phyloP scores from a whole-genome alignment of 2,329 filamentous ascomycete genomes.

The Claviceps africana region DNA sequence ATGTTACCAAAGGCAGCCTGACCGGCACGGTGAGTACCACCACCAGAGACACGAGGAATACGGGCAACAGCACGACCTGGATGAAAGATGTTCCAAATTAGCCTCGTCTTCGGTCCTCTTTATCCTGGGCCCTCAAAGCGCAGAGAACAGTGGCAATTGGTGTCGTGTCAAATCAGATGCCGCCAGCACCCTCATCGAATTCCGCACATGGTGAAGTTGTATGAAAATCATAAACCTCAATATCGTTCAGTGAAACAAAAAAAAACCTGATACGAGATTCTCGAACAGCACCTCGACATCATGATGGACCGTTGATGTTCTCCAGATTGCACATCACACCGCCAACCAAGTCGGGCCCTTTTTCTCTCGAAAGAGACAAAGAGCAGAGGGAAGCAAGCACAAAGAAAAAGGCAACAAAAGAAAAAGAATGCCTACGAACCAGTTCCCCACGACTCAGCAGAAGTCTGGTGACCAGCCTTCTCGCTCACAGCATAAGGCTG shows the following conservation, averaged over 20 bases:
- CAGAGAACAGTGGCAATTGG: not conserved
- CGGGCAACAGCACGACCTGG: slow-evolving; percentile 95
- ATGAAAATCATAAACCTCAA: not conserved
- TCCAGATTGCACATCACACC: not conserved
- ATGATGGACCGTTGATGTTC: not conserved
- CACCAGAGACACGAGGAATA: slow-evolving; percentile 99
- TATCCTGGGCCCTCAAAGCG: not conserved
- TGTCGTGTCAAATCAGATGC: not conserved
- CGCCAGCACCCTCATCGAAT: not conserved
- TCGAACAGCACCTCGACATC: not conserved
- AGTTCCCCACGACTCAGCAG: slow-evolving; percentile 99
- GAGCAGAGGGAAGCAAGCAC: not conserved
- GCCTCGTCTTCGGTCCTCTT: not conserved
- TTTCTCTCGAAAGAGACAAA: not conserved
- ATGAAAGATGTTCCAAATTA: slow-evolving; percentile 2
- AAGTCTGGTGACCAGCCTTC: slow-evolving; percentile 99
- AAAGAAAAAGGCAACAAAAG: not conserved
- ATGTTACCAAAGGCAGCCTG: slow-evolving; percentile 99
- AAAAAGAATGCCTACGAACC: slow-evolving; percentile 45
- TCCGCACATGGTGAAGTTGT: not conserved
- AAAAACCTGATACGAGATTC: not conserved
- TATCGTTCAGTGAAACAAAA: not conserved
- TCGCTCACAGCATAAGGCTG: slow-evolving; percentile 99
- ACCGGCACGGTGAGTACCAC: slow-evolving; percentile 99
- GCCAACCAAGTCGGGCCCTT: not conserved